Conservation (phyloP, 495 filamentous ascomycete genomes). For the Podospora bellae-mahoneyi region DNA sequence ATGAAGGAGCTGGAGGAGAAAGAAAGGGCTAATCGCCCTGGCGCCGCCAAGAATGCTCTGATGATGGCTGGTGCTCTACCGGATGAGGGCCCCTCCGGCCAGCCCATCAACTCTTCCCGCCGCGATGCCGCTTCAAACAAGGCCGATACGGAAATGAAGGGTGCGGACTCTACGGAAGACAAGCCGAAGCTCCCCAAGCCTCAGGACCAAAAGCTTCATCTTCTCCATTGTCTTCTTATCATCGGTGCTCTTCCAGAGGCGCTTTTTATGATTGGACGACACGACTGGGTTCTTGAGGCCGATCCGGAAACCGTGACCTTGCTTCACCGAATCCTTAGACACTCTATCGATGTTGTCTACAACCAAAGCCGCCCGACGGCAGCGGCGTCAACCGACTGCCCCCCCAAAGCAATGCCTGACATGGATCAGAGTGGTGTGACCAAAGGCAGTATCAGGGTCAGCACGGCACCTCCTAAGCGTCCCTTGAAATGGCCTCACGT, state of each 20-base stretch:
- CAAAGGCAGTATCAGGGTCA: slow-evolving; percentile 63
- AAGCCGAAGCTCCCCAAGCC: slow-evolving; percentile 69
- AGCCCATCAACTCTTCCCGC: slow-evolving; percentile 18
- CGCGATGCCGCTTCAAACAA: slow-evolving; percentile 44
- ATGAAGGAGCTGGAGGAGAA: slow-evolving; percentile 76
- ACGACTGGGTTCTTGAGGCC: slow-evolving; percentile 83
- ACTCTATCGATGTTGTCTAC: slow-evolving; percentile 60
- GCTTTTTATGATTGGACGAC: slow-evolving; percentile 85
- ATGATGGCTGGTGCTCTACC: slow-evolving; percentile 82
- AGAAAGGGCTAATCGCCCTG: slow-evolving; percentile 61
- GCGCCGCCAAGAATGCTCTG: slow-evolving; percentile 74
- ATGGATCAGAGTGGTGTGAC: slow-evolving; percentile 58
- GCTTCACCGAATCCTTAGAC: slow-evolving; percentile 77
- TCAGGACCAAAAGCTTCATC: slow-evolving; percentile 80
- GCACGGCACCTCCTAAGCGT: slow-evolving; percentile 54
- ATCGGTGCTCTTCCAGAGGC: slow-evolving; percentile 93
- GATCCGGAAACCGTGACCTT: slow-evolving; percentile 65
- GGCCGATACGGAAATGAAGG: slow-evolving; percentile 48
- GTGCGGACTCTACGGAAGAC: slow-evolving; percentile 50
- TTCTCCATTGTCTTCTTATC: slow-evolving; percentile 80
- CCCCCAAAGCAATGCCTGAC: slow-evolving; percentile 51
- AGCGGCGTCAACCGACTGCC: slow-evolving; percentile 27
- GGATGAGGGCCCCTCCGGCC: slow-evolving; percentile 58
- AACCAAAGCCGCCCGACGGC: slow-evolving; percentile 34
- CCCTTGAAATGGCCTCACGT: slow-evolving; percentile 73